Evolutionary conservation across 176 grass and related monocot species (phyloP), one percentile per base, ranked within the genome.

Genomic region (Zoysia japonica): DNA sequence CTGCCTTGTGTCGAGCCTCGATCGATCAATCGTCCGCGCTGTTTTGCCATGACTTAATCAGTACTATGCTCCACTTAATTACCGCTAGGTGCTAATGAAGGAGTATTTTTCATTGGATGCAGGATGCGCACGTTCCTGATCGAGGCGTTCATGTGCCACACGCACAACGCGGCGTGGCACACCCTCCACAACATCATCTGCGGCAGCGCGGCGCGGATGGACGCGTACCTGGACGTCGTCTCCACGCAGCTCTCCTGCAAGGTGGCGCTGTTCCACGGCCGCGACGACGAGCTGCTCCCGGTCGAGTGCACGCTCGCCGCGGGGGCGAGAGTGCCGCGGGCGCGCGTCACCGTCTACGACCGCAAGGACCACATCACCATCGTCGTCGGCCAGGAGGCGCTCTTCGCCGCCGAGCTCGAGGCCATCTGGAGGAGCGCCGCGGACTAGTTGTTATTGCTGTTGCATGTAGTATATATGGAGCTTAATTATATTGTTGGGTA

Each of bases 181-280:
- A 97, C 94, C 11, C 86, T 97, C 43, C 94, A 97, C 94, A 97
- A 97, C 87, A 92, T 97, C 83, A 94, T 97, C 74, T 97, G 89
- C 57, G 91, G 88, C 46, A 92, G 85, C 63, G 87, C 89, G 9
- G 66, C 11, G 15, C 79, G 84, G 85, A 94, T 97, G 87, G 89
- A 86, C 45, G 56, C 36, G 13, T 97, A 94, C 85, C 94, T 97
- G 0, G 85, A 92, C 76, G 82, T 77, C 4, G 85, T 97, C 40
- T 37, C 83, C 15, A 41, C 7, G 1, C 7, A 76, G 47, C 86
- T 97, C 10, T 12, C 43, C 52, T 97, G 91, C 90, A 88, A 89
- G 60, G 92, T 97, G 5, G 72, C 84, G 0, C 44, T 97, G 71
- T 94, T 88, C 88, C 94, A 97, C 56, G 94, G 94, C 65, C 82